Evolutionary conservation across 305 asterid species (phyloP).

Genomic region (Fraxinus sp.): DNA sequence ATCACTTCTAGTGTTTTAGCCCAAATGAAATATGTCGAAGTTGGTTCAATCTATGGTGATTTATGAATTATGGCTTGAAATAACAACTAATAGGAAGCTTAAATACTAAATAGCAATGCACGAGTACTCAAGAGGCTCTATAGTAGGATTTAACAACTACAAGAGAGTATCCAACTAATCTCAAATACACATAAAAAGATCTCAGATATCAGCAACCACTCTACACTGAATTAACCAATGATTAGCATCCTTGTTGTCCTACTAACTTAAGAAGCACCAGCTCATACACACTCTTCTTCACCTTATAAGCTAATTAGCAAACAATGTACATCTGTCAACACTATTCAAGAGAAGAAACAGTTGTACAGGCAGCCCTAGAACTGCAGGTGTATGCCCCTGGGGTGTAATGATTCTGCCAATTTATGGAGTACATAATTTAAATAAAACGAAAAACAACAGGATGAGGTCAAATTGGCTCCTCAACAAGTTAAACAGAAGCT

Average conservation of each 20-base stretch:
- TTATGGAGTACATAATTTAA: not conserved
- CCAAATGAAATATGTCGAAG: not conserved
- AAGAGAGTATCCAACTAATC: not conserved
- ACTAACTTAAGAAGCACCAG: not conserved
- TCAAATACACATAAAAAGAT: not conserved
- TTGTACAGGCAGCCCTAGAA: not conserved
- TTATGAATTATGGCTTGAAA: not conserved
- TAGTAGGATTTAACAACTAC: not conserved
- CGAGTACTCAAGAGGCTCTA: not conserved
- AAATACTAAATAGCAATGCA: not conserved
- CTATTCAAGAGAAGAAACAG: not conserved
- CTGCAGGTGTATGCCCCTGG: not conserved
- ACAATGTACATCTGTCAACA: not conserved
- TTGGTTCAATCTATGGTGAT: not conserved
- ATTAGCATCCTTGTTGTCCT: not conserved
- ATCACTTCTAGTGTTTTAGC: not conserved
- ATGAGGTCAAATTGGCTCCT: not conserved
- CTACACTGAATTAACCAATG: not conserved
- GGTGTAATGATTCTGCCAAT: not conserved
- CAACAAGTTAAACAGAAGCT: not conserved
- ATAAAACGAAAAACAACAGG: not conserved
- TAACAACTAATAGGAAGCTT: not conserved
- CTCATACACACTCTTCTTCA: not conserved
- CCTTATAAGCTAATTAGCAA: not conserved
- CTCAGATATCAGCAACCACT: not conserved